Evolutionary conservation across 2,329 filamentous ascomycete genomes (phyloP).

Genomic region (Calonectria multiphialidica): DNA sequence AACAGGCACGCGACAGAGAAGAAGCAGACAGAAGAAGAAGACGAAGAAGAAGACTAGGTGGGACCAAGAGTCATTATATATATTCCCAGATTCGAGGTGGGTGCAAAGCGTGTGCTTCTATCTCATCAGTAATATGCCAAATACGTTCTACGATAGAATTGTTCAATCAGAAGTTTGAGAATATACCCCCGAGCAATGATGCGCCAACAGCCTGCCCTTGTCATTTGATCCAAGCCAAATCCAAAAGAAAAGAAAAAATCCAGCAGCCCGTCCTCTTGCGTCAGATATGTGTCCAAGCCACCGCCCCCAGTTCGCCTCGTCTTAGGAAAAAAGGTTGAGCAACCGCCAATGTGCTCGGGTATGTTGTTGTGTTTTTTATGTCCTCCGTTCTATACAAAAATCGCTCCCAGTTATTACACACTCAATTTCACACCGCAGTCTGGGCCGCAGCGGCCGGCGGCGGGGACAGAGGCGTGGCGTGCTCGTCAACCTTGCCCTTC

Average conservation of each 20-base stretch:
- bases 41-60: neutral
- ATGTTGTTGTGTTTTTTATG: neutral
- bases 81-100: neutral
- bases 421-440: constrained; percentile 21
- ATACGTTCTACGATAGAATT: constrained; percentile 21
- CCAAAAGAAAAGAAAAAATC: neutral
- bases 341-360: constrained; percentile 2
- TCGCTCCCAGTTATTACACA: neutral
- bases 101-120: neutral
- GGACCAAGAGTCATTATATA: constrained; percentile 10
- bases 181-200: constrained; percentile 12
- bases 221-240: neutral
- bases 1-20: neutral
- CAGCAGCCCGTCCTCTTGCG: neutral
- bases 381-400: constrained; percentile 26
- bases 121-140: constrained; percentile 8
- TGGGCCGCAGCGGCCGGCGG: constrained; percentile 19
- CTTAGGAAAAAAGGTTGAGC: constrained; percentile 3
- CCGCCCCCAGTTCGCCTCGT: neutral
- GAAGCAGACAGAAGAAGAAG: neutral
- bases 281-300: neutral
- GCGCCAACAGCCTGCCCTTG: neutral
- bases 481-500: constrained; percentile 22
- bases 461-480: neutral
- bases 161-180: constrained; percentile 6